Conservation (phyloP, 148 eudicot genomes). For the Rheum nobile region DNA sequence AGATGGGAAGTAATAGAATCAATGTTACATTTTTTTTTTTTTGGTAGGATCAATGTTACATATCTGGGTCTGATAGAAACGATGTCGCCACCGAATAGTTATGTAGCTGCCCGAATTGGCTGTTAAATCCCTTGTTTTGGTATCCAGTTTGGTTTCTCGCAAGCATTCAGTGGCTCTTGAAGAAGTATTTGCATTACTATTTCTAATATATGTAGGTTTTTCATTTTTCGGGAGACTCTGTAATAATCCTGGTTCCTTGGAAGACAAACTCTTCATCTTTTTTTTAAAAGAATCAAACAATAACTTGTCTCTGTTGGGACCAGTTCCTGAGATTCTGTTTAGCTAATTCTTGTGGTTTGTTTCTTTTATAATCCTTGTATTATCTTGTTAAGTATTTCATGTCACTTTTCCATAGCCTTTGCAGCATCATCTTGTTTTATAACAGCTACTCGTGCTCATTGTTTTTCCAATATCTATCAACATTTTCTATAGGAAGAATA, state of each 20-base stretch:
- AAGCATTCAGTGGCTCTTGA: neutral
- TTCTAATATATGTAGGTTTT: neutral
- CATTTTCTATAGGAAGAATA: too few species aligned
- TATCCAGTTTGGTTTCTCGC: neutral
- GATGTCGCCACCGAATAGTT: neutral
- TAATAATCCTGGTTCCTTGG: neutral
- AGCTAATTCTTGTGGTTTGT: neutral
- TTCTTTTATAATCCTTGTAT: neutral
- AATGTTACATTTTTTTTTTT: too few species aligned
- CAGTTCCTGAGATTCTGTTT: neutral
- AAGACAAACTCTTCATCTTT: too few species aligned
- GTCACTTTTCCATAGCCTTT: neutral
- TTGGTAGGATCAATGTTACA: too few species aligned
- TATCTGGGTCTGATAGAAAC: neutral
- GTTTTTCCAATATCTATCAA: neutral
- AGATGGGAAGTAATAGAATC: neutral
- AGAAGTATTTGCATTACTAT: neutral
- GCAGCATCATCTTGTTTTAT: neutral
- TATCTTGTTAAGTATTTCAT: neutral
- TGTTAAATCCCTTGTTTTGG: neutral
- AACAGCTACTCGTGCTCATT: neutral
- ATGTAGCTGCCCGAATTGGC: neutral
- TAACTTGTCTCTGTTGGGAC: neutral
- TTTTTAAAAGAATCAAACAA: neutral
- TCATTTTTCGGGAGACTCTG: neutral